Conservation (phyloP, 2,329 filamentous ascomycete genomes). For the Cercospora sp. region DNA sequence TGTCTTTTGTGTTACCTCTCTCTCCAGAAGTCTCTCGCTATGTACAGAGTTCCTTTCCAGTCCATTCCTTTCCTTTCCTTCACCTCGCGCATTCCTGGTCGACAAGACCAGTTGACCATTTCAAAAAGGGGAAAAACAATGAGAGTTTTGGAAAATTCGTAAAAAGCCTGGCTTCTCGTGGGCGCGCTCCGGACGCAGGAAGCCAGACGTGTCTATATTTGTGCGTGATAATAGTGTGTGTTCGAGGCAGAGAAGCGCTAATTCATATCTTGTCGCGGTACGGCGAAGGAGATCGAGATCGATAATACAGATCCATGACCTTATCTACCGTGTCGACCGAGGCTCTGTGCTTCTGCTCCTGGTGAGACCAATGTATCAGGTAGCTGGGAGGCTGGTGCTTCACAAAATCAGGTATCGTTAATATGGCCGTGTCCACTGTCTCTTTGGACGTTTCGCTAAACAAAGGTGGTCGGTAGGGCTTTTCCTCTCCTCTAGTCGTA, state of each 20-base stretch:
- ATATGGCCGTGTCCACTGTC: slow-evolving; percentile 26
- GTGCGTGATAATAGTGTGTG: background rate
- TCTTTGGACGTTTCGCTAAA: slow-evolving; percentile 23
- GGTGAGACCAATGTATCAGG: slow-evolving; percentile 1
- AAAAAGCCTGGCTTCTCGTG: background rate
- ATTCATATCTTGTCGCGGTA: slow-evolving; percentile 4
- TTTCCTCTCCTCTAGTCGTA: slow-evolving; percentile 52
- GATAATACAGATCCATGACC: slow-evolving; percentile 23
- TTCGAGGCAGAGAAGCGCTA: background rate
- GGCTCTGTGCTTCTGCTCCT: slow-evolving; percentile 12
- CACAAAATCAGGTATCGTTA: slow-evolving; percentile 21
- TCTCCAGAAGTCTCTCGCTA: too few relatives aligned
- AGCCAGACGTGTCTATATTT: background rate
- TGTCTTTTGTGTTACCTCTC: background rate
- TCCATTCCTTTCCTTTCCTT: too few relatives aligned
- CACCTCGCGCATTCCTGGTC: too few relatives aligned
- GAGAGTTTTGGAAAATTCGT: background rate
- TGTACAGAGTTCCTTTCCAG: background rate
- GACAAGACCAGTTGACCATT: background rate
- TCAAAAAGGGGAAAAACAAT: background rate
- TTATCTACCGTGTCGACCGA: slow-evolving; percentile 22
- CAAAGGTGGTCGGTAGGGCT: slow-evolving; percentile 19
- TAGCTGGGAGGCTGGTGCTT: slow-evolving; percentile 11
- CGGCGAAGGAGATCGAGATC: background rate
- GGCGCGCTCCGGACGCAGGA: background rate